A percentile compares a stretch with the other conserved stretches of the same genome.
phyloP scores from a whole-genome alignment of 257 asterid species.

The Vinca minor region DNA sequence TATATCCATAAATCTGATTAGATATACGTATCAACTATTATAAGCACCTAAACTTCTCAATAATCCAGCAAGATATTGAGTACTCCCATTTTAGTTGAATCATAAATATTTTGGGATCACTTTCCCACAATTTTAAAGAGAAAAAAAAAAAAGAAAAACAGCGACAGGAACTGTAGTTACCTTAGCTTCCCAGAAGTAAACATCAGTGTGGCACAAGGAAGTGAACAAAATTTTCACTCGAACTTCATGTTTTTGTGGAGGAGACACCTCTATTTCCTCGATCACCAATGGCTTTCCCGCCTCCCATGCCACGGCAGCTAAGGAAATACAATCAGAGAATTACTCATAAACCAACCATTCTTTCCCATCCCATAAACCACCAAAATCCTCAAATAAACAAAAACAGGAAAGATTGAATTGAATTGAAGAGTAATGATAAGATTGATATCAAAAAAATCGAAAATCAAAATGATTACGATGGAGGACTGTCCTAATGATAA shows the following conservation, averaged over 20 bases:
- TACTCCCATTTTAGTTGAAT: no score
- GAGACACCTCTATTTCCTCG: constrained; percentile 87
- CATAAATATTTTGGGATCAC: no score
- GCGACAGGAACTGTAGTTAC: no score
- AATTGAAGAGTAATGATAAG: no score
- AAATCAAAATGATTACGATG: no score
- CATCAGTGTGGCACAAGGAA: constrained; percentile 88
- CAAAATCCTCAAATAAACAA: not conserved
- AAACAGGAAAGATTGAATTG: not conserved
- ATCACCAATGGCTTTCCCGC: constrained; percentile 83
- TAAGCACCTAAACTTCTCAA: no score
- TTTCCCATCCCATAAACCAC: not conserved
- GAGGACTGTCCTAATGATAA: not conserved
- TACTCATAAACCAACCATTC: not conserved
- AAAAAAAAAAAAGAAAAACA: no score
- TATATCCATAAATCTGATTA: no score
- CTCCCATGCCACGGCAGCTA: constrained; percentile 92
- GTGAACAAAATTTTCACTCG: constrained; percentile 66
- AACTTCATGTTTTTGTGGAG: constrained; percentile 85
- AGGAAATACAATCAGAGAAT: not conserved
- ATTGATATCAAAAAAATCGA: no score
- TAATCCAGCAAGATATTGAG: no score
- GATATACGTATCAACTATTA: no score
- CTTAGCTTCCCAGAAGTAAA: constrained; percentile 91
- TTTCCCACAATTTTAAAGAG: no score